Evolutionary conservation across 2,329 filamentous ascomycete genomes (phyloP).

Genomic region (Microcera coccophila): DNA sequence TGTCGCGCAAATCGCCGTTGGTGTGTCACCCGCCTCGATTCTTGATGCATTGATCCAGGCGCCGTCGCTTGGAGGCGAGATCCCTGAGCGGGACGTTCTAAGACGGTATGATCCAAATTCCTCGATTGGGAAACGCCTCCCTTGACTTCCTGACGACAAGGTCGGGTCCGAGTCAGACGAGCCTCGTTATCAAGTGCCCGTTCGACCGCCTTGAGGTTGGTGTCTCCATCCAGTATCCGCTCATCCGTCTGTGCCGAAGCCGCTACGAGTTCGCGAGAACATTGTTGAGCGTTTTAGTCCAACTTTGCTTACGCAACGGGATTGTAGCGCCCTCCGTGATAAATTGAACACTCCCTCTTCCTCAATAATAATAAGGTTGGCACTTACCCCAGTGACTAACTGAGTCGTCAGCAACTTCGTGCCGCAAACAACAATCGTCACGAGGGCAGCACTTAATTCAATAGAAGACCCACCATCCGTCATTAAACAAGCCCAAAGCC

Average conservation of each 20-base stretch:
- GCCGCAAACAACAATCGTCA: conserved; percentile 8
- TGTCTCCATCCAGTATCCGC: not conserved
- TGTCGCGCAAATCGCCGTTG: conserved; percentile 2
- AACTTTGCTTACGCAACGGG: too few relatives aligned
- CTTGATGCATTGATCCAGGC: not conserved
- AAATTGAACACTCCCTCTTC: too few relatives aligned
- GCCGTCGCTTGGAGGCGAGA: not conserved
- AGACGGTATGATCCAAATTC: not conserved
- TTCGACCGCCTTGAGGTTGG: not conserved
- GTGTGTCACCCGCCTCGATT: not conserved
- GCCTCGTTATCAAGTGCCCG: too few relatives aligned
- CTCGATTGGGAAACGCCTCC: not conserved
- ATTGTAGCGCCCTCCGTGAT: too few relatives aligned
- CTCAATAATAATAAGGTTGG: too few relatives aligned
- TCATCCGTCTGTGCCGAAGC: not conserved
- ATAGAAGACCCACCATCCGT: conserved; percentile 7
- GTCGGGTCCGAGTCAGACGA: not conserved
- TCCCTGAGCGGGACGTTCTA: not conserved
- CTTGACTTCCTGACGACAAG: not conserved
- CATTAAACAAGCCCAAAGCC: too few relatives aligned
- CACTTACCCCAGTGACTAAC: conserved; percentile 11
- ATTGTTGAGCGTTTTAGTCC: too few relatives aligned
- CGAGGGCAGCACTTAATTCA: conserved; percentile 25
- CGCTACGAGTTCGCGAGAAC: not conserved
- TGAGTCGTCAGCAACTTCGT: conserved; percentile 4